Evolutionary conservation across 331 rosid genomes (phyloP), one percentile per base, ranked within the genome.

Genomic region (Pyracantha coccinea): DNA sequence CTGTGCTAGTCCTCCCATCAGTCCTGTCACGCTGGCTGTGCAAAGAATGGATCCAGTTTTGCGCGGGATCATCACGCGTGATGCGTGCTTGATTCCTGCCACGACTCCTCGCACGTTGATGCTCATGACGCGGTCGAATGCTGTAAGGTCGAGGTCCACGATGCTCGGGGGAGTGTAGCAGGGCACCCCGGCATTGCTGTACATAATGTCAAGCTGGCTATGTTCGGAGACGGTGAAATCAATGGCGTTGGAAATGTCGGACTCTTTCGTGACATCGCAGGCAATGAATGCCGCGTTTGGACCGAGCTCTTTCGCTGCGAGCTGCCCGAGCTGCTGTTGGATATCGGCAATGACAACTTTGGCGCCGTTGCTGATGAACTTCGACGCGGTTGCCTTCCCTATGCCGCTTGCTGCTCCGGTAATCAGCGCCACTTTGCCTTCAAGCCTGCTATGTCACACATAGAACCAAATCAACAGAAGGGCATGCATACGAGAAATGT

Each of bases 341-440:
- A 91, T 81, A 82, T 94, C 98, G 11, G 97, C 96, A 54, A 94
- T 83, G 16, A 94, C 88, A 33, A 94, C 96, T 80, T 85, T 91
- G 60, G 98, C 96, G 20, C 98, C 98, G 47, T 94, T 86, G 35
- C 76, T 84, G 78, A 91, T 81, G 78, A 94, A 94, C 72, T 85
- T 83, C 20, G 79, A 66, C 33, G 97, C 97, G 15, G 91, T 77
- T 50, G 92, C 92, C 68, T 88, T 91, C 67, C 98, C 98, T 68
- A 94, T 91, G 73, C 97, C 99, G 68, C 89, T 90, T 66, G 96
- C 97, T 76, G 89, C 98, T 15, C 97, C 98, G 2, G 98, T 91
- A 23, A 94, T 90, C 72, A 94, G 79, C 41, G 98, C 98, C 66
- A 91, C 97, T 83, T 91, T 91, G 68, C 90, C 91, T 78, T 88